Evolutionary conservation across 768 basidiomycete genomes (phyloP), one percentile per base, ranked within the genome.

Genomic region (Tulasnella sp.): DNA sequence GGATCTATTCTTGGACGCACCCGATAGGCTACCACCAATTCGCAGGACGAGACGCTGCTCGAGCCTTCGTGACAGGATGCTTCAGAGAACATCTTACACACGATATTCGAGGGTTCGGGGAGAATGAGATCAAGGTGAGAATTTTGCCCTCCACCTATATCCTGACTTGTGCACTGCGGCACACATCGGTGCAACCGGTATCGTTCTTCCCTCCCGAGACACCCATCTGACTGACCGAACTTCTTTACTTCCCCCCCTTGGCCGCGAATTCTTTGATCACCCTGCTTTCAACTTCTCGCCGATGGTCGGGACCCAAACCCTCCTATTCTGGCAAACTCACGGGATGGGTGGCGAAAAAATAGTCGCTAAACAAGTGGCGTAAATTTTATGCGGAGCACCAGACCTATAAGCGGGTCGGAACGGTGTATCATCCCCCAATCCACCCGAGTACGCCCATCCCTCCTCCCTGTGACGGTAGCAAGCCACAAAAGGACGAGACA

Each of bases 41-140:
- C 52, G 90, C 93, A 78, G 96, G 96, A 15, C 83, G 87, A 72
- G 96, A 98, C 82, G 94, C 93, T n/a, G 92, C 93, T 36, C 86
- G 96, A 79, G 92, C 96, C 0, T 99, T 94, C 83, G 93, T 88
- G 67, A 99, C 96, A 2, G 96, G 96, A 12, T 99, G 96, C 82
- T 97, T 98, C 85, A 87, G 89, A 80, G 89, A 89, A 4, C 96
- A 99, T 83, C 88, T 89, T 67, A 98, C 96, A 49, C 92, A 97
- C 84, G 96, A 99, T 84, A 85, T 91, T 78, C 90, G 96, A 78
- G 97, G 92, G 19, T 83, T 99, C 79, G 86, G 85, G 42, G 89
- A 91, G 72, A 82, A 84, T 77, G 93, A 98, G 83, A 82, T 91
- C 78, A 83, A 85, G 81, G 96, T 93, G 82, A 80, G 89, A 84